Evolutionary conservation across 1,284 basidiomycete genomes (phyloP).

Genomic region (Ceratobasidium sp.): DNA sequence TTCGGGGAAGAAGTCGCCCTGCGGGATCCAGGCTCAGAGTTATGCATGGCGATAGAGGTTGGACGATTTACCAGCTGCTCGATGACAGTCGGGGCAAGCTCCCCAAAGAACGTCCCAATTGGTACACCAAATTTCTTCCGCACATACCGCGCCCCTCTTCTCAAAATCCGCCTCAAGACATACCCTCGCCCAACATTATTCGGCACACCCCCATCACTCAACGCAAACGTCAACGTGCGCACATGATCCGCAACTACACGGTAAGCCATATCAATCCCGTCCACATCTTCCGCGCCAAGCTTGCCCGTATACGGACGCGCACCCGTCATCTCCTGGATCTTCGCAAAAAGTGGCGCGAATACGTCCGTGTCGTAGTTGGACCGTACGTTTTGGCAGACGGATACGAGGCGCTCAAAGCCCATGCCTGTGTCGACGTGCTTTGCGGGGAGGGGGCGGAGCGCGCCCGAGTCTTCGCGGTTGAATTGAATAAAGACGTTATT

Average conservation of each 20-base stretch:
- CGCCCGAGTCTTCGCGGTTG: slow-evolving; percentile 92
- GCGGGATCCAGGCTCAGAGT: slow-evolving; percentile 15
- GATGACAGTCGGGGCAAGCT: slow-evolving; percentile 87
- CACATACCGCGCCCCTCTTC: slow-evolving; percentile 93
- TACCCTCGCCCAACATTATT: slow-evolving; percentile 97
- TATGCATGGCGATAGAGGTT: slow-evolving; percentile 40
- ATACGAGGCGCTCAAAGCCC: slow-evolving; percentile 98
- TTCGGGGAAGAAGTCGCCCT: slow-evolving; percentile 94
- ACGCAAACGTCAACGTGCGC: slow-evolving; percentile 92
- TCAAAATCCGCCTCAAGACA: slow-evolving; percentile 90
- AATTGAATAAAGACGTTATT: slow-evolving; percentile 99
- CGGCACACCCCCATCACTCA: slow-evolving; percentile 96
- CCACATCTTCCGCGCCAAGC: slow-evolving; percentile 91
- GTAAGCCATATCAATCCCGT: slow-evolving; percentile 98
- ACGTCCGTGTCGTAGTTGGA: slow-evolving; percentile 99
- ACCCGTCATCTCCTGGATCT: slow-evolving; percentile 90
- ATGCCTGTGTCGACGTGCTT: slow-evolving; percentile 99
- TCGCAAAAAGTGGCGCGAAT: slow-evolving; percentile 89
- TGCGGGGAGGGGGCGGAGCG: slow-evolving; percentile 82
- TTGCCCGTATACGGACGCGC: slow-evolving; percentile 89
- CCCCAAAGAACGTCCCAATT: slow-evolving; percentile 96
- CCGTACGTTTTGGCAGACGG: slow-evolving; percentile 87
- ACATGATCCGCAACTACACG: slow-evolving; percentile 97
- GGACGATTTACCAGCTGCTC: slow-evolving; percentile 80
- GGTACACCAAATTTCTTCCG: slow-evolving; percentile 95